These are phyloP conservation scores for Coemansia sp. DNA, from an alignment of 192 early-diverging fungal species.

Conservation along the genomic window DNA sequence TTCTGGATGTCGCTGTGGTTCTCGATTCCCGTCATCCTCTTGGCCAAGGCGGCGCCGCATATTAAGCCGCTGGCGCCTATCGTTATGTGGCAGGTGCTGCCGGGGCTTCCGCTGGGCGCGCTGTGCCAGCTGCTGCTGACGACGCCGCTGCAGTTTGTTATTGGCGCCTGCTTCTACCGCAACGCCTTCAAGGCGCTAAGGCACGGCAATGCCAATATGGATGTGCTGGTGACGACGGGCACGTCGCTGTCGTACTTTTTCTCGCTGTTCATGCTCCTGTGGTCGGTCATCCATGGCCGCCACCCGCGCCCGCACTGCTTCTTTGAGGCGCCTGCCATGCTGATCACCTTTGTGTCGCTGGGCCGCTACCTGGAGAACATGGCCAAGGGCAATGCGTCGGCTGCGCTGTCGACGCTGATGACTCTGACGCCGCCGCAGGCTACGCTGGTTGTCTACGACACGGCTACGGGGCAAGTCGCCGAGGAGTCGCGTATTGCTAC, in stretches of 20 bases:
- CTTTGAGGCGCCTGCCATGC: slow-evolving; percentile 91
- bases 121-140: slow-evolving; percentile 75
- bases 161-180: slow-evolving; percentile 80
- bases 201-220: slow-evolving; percentile 94
- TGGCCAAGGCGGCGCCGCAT: slow-evolving; percentile 61
- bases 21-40: slow-evolving; percentile 79
- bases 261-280: slow-evolving; percentile 76
- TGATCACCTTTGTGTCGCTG: slow-evolving; percentile 92
- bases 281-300: slow-evolving; percentile 61
- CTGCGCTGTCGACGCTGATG: slow-evolving; percentile 87
- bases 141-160: slow-evolving; percentile 91
- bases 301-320: slow-evolving; percentile 77
- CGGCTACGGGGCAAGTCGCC: slow-evolving; percentile 13
- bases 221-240: slow-evolving; percentile 86
- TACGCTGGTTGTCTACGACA: slow-evolving; percentile 60
- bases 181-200: slow-evolving; percentile 78
- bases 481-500: slow-evolving; percentile 78
- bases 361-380: slow-evolving; percentile 94
- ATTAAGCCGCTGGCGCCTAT: slow-evolving; percentile 24
- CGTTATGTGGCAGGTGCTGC: slow-evolving; percentile 54
- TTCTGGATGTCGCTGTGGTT: slow-evolving; percentile 72
- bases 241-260: slow-evolving; percentile 87
- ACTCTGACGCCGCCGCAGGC: slow-evolving; percentile 81
- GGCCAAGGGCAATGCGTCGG: slow-evolving; percentile 93
- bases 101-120: slow-evolving; percentile 71